Conservation (phyloP, 345 rosid species). For the Bruguiera sexangula region DNA sequence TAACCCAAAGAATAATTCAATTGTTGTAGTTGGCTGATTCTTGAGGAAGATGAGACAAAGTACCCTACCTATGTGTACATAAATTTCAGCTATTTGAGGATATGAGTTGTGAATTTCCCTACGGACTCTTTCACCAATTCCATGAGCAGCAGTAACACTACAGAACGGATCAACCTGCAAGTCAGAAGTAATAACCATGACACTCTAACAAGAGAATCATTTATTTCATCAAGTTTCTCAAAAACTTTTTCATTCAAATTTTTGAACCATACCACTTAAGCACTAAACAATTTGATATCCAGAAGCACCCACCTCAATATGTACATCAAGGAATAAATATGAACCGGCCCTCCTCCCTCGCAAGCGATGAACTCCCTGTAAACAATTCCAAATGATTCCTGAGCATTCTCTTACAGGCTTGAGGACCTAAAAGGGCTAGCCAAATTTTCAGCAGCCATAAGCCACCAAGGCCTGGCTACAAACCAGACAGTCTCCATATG, state of each 20-base stretch:
- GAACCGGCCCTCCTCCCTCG: slow-evolving; percentile 98
- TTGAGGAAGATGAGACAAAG: slow-evolving; percentile 2
- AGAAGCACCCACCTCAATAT: slow-evolving; percentile 66
- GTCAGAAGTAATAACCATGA: slow-evolving; percentile 9
- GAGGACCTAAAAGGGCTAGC: not conserved
- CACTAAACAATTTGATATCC: slow-evolving; percentile 1
- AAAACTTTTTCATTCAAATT: not conserved
- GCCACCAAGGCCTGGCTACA: not conserved
- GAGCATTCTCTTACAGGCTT: slow-evolving; percentile 2
- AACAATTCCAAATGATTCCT: slow-evolving; percentile 7
- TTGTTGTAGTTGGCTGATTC: not conserved
- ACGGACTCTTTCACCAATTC: slow-evolving; percentile 78
- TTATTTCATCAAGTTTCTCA: not conserved
- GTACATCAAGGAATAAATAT: slow-evolving; percentile 79
- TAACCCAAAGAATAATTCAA: not conserved
- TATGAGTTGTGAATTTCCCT: slow-evolving; percentile 57
- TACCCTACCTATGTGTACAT: slow-evolving; percentile 81
- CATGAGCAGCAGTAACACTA: slow-evolving; percentile 90
- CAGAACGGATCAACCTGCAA: slow-evolving; percentile 82
- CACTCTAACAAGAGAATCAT: not conserved
- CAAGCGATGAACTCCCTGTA: slow-evolving; percentile 89
- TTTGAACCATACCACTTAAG: not conserved
- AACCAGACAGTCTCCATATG: too few species aligned
- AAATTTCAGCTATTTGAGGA: slow-evolving; percentile 80
- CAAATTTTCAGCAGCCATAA: slow-evolving; percentile 2